Conservation (phyloP, 169 alveolate species). For the Cryptosporidium parvum region DNA sequence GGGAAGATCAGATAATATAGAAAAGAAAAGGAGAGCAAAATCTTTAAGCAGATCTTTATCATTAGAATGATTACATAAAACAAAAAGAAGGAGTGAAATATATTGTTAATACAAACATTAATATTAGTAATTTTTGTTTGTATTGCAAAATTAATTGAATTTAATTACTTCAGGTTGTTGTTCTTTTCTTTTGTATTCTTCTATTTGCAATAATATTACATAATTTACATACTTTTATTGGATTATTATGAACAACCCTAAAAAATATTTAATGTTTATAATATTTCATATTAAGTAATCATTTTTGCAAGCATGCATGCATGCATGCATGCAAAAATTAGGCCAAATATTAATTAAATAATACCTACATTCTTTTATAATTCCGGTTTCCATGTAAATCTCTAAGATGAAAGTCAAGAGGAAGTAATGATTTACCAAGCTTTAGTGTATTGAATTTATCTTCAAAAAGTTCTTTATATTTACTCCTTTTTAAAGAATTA, state of each 20-base stretch:
- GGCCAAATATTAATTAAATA: background rate
- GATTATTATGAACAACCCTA: constrained; percentile 20
- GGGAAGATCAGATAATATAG: background rate
- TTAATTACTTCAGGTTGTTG: background rate
- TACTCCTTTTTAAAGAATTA: constrained; percentile 20
- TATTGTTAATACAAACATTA: too few relatives aligned
- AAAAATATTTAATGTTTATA: background rate
- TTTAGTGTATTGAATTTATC: constrained; percentile 28
- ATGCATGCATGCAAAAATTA: background rate
- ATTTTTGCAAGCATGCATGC: background rate
- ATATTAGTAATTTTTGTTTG: too few relatives aligned
- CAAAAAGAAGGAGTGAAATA: too few relatives aligned
- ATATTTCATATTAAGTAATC: constrained; percentile 12
- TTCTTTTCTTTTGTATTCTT: background rate
- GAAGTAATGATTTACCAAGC: constrained; percentile 36
- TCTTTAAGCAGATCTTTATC: constrained; percentile 53
- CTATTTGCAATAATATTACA: background rate
- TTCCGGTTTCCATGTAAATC: constrained; percentile 46
- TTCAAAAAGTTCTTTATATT: constrained; percentile 26
- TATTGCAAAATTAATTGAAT: background rate
- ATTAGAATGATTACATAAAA: background rate
- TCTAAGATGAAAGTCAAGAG: constrained; percentile 52
- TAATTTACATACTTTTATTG: constrained; percentile 34
- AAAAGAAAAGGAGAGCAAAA: background rate
- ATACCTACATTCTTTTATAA: constrained; percentile 59